A percentile compares a stretch with the other conserved stretches of the same genome.
Conservation (phyloP, 352 stramenopile genomes). For the Blastocystis sp. region DNA sequence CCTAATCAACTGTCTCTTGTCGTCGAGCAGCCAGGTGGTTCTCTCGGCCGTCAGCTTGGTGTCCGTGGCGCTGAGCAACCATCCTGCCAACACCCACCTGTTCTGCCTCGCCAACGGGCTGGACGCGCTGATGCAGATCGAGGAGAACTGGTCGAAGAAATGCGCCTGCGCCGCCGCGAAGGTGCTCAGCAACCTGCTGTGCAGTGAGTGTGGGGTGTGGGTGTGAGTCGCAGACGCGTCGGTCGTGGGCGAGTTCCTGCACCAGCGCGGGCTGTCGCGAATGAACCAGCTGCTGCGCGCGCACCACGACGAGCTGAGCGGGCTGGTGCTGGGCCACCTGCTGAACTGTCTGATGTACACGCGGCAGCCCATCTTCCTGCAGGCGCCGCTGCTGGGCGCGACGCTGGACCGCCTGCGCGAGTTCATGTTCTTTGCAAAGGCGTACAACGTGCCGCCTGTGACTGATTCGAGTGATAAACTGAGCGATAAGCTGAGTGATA, state of each 20-base stretch:
- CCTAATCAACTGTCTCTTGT: constrained; percentile 44
- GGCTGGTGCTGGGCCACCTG: constrained; percentile 23
- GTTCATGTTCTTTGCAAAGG: not conserved
- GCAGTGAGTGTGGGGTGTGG: not conserved
- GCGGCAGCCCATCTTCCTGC: not conserved
- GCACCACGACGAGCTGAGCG: constrained; percentile 11
- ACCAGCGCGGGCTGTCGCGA: constrained; percentile 10
- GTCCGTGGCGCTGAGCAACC: not conserved
- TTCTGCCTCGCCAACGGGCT: constrained; percentile 41
- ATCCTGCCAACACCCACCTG: constrained; percentile 24
- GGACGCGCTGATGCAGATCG: constrained; percentile 58
- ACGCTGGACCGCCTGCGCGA: not conserved
- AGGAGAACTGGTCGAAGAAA: constrained; percentile 22
- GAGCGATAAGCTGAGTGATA: not conserved
- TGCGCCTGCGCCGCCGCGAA: constrained; percentile 30
- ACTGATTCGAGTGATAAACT: not conserved
- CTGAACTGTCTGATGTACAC: constrained; percentile 53
- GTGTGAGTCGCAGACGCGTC: not conserved
- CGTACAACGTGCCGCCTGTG: not conserved
- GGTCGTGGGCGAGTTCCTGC: constrained; percentile 51
- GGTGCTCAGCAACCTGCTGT: constrained; percentile 30
- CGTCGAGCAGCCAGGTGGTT: constrained; percentile 8
- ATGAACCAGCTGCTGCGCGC: constrained; percentile 14
- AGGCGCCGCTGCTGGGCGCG: constrained; percentile 15
- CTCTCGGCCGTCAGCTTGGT: not conserved